Percentiles rank a stretch among this genome's conserved stretches.
Evolutionary conservation across 257 asterid species (phyloP).

Genomic region (Nicotiana undulata): DNA sequence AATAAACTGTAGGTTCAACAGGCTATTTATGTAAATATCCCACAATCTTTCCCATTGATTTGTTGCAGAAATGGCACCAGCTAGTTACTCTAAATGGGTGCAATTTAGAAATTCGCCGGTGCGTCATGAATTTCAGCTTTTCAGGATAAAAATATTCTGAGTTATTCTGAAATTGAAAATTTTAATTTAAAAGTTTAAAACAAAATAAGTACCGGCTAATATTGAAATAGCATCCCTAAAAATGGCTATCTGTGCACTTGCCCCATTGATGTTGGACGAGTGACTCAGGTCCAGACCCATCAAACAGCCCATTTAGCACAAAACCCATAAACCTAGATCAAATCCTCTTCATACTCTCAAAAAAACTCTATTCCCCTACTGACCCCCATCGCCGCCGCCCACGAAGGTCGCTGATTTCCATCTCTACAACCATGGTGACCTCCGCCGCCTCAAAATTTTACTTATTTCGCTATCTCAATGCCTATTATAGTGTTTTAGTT

Average conservation of each 20-base stretch:
- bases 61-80: too few relatives aligned
- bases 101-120: too few relatives aligned
- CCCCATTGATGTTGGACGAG: neutral
- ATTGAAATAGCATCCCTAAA: too few relatives aligned
- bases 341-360: neutral
- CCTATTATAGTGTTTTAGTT: neutral
- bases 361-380: neutral
- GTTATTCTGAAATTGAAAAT: too few relatives aligned
- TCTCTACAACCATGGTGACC: constrained; percentile 6
- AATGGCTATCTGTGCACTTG: neutral
- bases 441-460: neutral
- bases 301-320: neutral
- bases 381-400: neutral
- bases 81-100: too few relatives aligned
- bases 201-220: too few relatives aligned
- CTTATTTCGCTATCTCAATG: neutral
- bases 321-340: neutral
- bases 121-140: too few relatives aligned
- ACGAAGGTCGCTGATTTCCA: neutral
- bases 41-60: too few relatives aligned
- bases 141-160: too few relatives aligned
- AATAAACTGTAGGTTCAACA: too few relatives aligned
- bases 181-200: too few relatives aligned
- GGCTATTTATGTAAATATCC: too few relatives aligned
- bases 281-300: neutral